Evolutionary conservation across 1,284 basidiomycete species (phyloP).

Genomic region (Sanghuangporus baumii): DNA sequence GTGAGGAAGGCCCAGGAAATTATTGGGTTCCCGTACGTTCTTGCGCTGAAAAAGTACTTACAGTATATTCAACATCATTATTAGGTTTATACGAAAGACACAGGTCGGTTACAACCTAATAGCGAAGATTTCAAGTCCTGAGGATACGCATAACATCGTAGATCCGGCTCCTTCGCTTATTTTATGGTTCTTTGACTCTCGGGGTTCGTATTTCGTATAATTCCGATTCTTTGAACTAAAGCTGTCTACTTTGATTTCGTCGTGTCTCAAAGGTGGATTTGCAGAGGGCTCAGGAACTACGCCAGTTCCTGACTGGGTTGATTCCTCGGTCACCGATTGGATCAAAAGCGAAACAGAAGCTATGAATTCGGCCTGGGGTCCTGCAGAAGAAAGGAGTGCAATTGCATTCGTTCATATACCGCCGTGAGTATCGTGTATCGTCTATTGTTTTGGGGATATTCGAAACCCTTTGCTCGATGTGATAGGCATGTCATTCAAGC

Average conservation of each 20-base stretch:
- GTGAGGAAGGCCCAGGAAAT: conserved; percentile 54
- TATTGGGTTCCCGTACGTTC: conserved; percentile 63
- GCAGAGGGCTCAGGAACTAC: conserved; percentile 37
- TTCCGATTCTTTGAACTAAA: not conserved
- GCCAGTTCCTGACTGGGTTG: conserved; percentile 61
- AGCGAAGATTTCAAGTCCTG: not conserved
- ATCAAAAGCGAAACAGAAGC: conserved; percentile 42
- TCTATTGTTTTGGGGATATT: not conserved
- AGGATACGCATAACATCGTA: conserved; percentile 21
- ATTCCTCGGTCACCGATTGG: conserved; percentile 54
- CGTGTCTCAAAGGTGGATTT: conserved; percentile 35
- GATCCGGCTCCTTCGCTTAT: conserved; percentile 46
- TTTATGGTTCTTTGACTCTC: conserved; percentile 71
- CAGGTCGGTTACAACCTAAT: conserved; percentile 24
- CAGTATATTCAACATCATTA: not conserved
- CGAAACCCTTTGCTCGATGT: not conserved
- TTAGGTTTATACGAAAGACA: conserved; percentile 30
- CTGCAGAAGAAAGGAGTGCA: conserved; percentile 42
- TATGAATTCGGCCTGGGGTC: conserved; percentile 58
- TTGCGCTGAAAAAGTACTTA: not conserved
- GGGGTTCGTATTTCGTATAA: conserved; percentile 33
- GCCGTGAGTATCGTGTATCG: conserved; percentile 32
- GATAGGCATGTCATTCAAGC: conserved; percentile 45
- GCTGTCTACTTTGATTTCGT: not conserved
- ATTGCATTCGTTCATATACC: conserved; percentile 71